Base-by-base conservation (phyloP, 352 stramenopile species). In the Elongisporangium anandrum region DNA sequence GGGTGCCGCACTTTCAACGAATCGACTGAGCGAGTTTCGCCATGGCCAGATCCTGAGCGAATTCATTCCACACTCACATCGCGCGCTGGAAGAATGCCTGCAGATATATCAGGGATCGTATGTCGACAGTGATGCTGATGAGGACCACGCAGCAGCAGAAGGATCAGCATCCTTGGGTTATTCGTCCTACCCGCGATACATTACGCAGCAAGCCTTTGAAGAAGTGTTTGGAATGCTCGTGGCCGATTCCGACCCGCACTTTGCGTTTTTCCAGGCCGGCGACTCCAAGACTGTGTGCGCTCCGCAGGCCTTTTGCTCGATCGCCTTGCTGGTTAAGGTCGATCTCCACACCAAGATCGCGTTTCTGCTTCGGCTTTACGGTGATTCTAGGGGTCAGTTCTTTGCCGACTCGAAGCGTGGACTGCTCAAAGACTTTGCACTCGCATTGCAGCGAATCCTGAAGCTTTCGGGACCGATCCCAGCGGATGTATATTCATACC, bases 221-320 rank as follows among this genome's bases (percentile, higher is more conserved):
- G 83, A 93, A 41, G 64, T 93, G 2, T 91, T 91, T 50, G 83
- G 81, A 13, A 79, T 91, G 74, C 72, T 93, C 3, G 65, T 93
- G 49, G 60, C 73, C 0, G 81, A 93, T 51, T 65, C 72, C 0
- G 71, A 85, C 34, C 83, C 77, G 4, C 83, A 91, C 56, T 93
- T 90, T 38, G 64, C 56, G 29, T 88, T 88, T 54, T 91, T 91
- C 66, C 63, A 79, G 38, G 12, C 64, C 52, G 51, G 58, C 17
- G 63, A 66, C 17, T 10, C 41, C 20, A 63, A 70, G 52, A 70
- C 59, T 2, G 73, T 73, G 13, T 86, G 80, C 23, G 77, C 78
- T 0, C 81, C 85, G 48, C 73, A 79, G 12, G 73, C 81, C 0
- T 89, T 89, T 21, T 86, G 75, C 51, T 64, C 66, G 9, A 61